Percentiles rank a stretch among this genome's conserved stretches.
Evolutionary conservation across 2,329 filamentous ascomycete species (phyloP).

Genomic region (Xylariaceae sp.): DNA sequence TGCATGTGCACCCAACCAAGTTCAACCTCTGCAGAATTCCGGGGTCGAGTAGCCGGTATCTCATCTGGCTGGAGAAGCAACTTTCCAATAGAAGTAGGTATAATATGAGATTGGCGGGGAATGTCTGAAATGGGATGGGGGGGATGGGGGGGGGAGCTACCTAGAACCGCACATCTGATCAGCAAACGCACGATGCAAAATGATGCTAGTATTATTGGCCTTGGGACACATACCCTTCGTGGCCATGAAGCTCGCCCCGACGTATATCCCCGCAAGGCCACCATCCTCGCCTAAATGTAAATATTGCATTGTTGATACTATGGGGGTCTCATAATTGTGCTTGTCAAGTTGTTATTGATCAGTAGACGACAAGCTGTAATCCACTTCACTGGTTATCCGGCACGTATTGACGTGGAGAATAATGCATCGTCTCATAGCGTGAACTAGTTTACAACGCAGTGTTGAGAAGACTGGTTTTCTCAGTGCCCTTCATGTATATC

Average conservation of each 20-base stretch:
- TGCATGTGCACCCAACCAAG: slow-evolving; percentile 12
- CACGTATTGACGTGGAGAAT: slow-evolving; percentile 2
- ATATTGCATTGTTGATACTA: background rate
- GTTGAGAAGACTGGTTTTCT: slow-evolving; percentile 16
- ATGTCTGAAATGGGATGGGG: background rate
- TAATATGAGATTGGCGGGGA: background rate
- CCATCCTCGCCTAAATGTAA: background rate
- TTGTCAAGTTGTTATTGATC: background rate
- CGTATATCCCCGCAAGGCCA: background rate
- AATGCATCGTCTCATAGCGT: slow-evolving; percentile 12
- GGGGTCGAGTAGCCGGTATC: background rate
- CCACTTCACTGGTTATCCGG: slow-evolving; percentile 1
- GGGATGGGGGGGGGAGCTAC: background rate
- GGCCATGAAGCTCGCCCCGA: background rate
- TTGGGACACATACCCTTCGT: background rate
- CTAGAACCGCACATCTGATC: background rate
- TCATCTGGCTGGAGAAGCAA: background rate
- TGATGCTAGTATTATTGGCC: background rate
- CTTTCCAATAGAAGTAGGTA: background rate
- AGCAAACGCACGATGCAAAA: background rate
- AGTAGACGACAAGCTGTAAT: background rate
- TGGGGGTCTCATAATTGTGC: background rate
- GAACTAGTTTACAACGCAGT: slow-evolving; percentile 27
- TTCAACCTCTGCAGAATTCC: slow-evolving; percentile 3
- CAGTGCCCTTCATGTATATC: slow-evolving; percentile 10